These are phyloP conservation scores for Hypoxylon sp. DNA, from an alignment of 2,329 filamentous ascomycete genomes.

Conservation along the genomic window DNA sequence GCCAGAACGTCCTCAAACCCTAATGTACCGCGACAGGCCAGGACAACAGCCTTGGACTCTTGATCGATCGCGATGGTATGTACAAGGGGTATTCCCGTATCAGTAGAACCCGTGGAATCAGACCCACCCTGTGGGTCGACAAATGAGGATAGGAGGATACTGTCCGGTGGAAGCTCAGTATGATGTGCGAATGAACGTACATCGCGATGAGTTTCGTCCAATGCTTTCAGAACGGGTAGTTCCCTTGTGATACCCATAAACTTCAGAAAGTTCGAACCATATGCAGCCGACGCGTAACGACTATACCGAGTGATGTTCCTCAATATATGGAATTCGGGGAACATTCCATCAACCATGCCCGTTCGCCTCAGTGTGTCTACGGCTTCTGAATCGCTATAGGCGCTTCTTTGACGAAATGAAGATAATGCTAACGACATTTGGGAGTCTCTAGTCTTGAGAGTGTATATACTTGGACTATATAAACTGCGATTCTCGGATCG, in stretches of 20 bases:
- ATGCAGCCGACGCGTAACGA: slow-evolving; percentile 76
- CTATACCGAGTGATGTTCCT: slow-evolving; percentile 76
- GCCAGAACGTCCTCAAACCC: slow-evolving; percentile 82
- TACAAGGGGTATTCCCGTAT: slow-evolving; percentile 77
- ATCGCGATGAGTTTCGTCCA: slow-evolving; percentile 70
- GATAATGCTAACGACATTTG: slow-evolving; percentile 68
- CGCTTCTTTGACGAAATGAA: slow-evolving; percentile 64
- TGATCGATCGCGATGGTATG: slow-evolving; percentile 82
- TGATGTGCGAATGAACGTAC: slow-evolving; percentile 75
- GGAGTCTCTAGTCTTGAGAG: slow-evolving; percentile 69
- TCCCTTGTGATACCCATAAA: slow-evolving; percentile 73
- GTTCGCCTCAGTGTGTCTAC: slow-evolving; percentile 65
- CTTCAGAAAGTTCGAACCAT: slow-evolving; percentile 74
- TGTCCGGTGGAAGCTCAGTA: slow-evolving; percentile 70
- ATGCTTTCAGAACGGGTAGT: slow-evolving; percentile 59
- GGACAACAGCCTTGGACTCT: slow-evolving; percentile 78
- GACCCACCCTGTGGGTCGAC: slow-evolving; percentile 78
- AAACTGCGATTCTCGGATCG: slow-evolving; percentile 53
- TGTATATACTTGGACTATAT: slow-evolving; percentile 71
- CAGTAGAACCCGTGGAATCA: slow-evolving; percentile 74
- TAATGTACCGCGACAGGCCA: slow-evolving; percentile 80
- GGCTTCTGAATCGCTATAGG: slow-evolving; percentile 64
- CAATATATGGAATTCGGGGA: slow-evolving; percentile 71
- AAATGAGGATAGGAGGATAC: slow-evolving; percentile 77
- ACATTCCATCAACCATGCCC: slow-evolving; percentile 70